Base-by-base conservation (phyloP, 169 alveolate genomes). In the Theileria luwenshuni region DNA sequence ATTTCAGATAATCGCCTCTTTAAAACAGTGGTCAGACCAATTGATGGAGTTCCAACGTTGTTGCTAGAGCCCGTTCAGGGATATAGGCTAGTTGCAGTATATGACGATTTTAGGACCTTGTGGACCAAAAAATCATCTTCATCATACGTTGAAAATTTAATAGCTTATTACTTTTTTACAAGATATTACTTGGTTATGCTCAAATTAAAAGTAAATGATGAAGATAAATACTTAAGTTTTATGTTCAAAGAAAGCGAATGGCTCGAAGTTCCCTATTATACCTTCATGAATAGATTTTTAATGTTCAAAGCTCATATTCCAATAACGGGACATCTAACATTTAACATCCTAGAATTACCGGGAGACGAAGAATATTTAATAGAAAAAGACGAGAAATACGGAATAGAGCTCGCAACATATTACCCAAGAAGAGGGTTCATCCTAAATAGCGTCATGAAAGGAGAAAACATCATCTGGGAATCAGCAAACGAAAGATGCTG, bases 101-200 rank as follows among this genome's bases (percentile, higher is more conserved):
- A 54, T 54, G 63, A 54, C 33, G 63, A 54, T n/a, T 54, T 54
- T 54, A 54, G 63, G 63, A 8, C 63, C 3, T n/a, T 54, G 17
- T 54, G 63, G 63, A 12, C 25, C 30, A 54, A 54, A 13, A 54
- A n/a, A 10, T 54, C 63, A 3, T 25, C 63, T 2, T 15, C 13
- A n/a, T 27, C 33, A n/a, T 54, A n/a, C 33, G 63, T 54, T 6
- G 63, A 54, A n/a, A 54, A 54, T 10, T 15, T 54, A 13, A 54
- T 54, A 32, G 63, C 63, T 23, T 54, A 54, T 33, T 54, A 13
- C 33, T 54, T 54, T n/a, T 54, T 54, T 38, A n/a, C 63, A 7
- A 54, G 33, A 38, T 54, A 54, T n/a, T n/a, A 54, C 33, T n/a
- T 54, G 33, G 33, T 54, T 2, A 54, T 54, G 63, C 27, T 54